Conservation (phyloP, 768 basidiomycete species). For the Calocybe cyanea region DNA sequence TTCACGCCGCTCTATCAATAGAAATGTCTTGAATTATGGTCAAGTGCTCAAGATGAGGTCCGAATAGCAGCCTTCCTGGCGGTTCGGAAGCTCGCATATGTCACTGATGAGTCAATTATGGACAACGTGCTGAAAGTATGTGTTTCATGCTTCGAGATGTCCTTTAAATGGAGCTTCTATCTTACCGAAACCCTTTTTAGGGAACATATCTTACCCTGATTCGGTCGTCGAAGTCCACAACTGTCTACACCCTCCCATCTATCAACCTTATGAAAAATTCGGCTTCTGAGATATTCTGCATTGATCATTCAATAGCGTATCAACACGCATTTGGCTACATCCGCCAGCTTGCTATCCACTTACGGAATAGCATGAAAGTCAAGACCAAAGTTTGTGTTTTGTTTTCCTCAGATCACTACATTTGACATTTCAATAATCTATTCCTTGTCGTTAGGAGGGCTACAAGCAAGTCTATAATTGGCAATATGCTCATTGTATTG, state of each 20-base stretch:
- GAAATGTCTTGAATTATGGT: constrained; percentile 87
- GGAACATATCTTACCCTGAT: constrained; percentile 87
- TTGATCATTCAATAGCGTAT: constrained; percentile 72
- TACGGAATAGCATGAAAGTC: constrained; percentile 88
- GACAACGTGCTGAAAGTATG: constrained; percentile 85
- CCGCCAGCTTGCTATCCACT: constrained; percentile 88
- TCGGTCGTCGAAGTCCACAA: constrained; percentile 82
- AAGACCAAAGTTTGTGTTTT: constrained; percentile 62
- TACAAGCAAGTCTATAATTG: constrained; percentile 97
- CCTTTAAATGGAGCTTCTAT: neutral
- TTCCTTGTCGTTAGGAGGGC: constrained; percentile 56
- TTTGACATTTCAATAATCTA: constrained; percentile 7
- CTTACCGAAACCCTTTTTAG: constrained; percentile 32
- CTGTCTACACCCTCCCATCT: constrained; percentile 78
- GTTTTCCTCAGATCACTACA: neutral
- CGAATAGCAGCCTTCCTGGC: constrained; percentile 86
- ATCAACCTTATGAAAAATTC: constrained; percentile 98
- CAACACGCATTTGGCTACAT: constrained; percentile 97
- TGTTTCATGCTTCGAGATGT: neutral
- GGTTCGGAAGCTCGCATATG: constrained; percentile 72
- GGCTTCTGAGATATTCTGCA: constrained; percentile 85
- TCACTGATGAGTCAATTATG: constrained; percentile 73
- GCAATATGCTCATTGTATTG: constrained; percentile 94
- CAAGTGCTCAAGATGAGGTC: constrained; percentile 70
- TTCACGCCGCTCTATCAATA: constrained; percentile 24